Evolutionary conservation across 164 flowering plant species (phyloP).

Genomic region (Amborella trichopoda): DNA sequence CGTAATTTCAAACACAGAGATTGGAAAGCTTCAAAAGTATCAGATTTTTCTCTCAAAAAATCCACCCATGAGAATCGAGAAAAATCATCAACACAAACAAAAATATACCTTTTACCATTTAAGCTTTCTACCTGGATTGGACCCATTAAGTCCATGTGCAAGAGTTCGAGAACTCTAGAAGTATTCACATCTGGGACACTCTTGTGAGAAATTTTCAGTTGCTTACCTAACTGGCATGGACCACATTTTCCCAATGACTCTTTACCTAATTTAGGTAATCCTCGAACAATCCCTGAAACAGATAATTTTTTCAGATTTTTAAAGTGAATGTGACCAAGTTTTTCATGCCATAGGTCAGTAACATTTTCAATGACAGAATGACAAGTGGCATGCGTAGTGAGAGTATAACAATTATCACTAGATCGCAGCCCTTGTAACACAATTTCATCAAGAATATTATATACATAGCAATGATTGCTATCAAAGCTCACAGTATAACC

Average conservation of each 20-base stretch:
- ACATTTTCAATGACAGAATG: not conserved
- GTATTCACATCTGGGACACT: not conserved
- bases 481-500: not conserved
- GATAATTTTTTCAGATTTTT: not conserved
- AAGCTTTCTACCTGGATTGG: not conserved
- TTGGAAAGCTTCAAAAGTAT: not conserved
- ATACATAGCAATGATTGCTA: not conserved
- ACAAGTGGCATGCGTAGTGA: no score
- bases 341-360: not conserved
- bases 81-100: slow-evolving; percentile 5
- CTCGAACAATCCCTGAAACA: not conserved
- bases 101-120: not conserved
- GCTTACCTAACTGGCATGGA: not conserved
- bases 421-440: not conserved
- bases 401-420: no score
- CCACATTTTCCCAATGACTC: not conserved
- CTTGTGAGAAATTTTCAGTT: not conserved
- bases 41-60: not conserved
- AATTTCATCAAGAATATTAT: not conserved
- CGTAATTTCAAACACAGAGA: not conserved
- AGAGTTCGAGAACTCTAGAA: not conserved
- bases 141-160: slow-evolving; percentile 1
- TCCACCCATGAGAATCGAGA: not conserved
- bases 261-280: not conserved
- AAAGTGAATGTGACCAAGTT: not conserved